Base-by-base conservation (phyloP, 768 basidiomycete species). In the Bullera alba region DNA sequence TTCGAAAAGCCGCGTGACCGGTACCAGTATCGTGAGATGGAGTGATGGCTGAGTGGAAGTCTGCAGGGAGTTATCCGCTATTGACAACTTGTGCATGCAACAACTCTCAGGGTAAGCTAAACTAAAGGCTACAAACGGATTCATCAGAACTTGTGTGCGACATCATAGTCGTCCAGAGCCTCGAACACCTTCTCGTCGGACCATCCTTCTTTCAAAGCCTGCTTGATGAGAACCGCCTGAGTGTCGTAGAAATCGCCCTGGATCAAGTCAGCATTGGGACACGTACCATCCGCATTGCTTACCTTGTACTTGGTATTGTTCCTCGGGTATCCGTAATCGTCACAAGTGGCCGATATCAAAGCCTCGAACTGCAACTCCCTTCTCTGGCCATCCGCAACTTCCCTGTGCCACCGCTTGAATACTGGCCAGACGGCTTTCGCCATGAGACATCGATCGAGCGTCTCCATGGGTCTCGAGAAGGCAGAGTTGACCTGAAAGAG, bases 401-500 rank as follows among this genome's bases (percentile, higher is more conserved):
- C 17, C 34, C 22, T 8, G n/a, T 14, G 16, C 32, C 21, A 48
- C 32, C 17, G 12, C 34, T 49, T 42, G 26, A 54, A 26, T 21
- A 43, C 41, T 15, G 48, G 44, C 53, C 53, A 58, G 14, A 48
- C 21, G 3, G 41, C 37, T 27, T 48, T 34, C 12, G 30, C 29
- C 32, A 57, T 52, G 17, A 10, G 21, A 7, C 14, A 12, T 42
- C 39, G 27, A 35, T 58, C 45, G 7, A 42, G 22, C 4, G 35
- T 38, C 32, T 54, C 56, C 56, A 53, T 57, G 15, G 47, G 35
- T 17, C 29, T 21, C 0, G 26, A 17, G 47, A 28, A 46, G 23
- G 30, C 25, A 10, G 39, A 27, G 14, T 42, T 41, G 3, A 58
- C 36, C 46, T 58, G 55, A 23, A 57, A 29, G 6, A 54, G 49